Evolutionary conservation across 768 basidiomycete genomes (phyloP).

Genomic region (Pleurotus giganteus): DNA sequence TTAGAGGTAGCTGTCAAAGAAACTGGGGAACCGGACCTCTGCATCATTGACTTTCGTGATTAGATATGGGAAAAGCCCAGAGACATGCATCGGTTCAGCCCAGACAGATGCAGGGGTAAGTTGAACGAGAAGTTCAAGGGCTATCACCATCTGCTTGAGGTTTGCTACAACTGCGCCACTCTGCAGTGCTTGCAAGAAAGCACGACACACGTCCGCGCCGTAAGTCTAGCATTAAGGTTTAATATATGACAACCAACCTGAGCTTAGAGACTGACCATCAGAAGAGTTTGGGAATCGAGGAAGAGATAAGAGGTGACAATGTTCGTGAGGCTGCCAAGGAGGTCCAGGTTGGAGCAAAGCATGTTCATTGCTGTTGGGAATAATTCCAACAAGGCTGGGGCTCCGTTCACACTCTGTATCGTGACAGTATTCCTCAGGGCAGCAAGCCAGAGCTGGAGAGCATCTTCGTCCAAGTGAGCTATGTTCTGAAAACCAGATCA

Average conservation of each 20-base stretch:
- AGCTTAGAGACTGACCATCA: conserved; percentile 60
- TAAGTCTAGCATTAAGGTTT: conserved; percentile 37
- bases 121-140: conserved; percentile 61
- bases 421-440: conserved; percentile 64
- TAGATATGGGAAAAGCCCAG: conserved; percentile 68
- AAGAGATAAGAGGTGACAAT: conserved; percentile 80
- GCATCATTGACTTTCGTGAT: conserved; percentile 61
- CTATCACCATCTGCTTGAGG: conserved; percentile 58
- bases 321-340: conserved; percentile 63
- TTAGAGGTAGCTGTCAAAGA: conserved; percentile 4
- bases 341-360: conserved; percentile 67
- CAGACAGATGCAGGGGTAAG: conserved; percentile 60
- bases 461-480: conserved; percentile 78
- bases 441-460: conserved; percentile 69
- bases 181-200: conserved; percentile 49
- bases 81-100: conserved; percentile 71
- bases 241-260: neutral
- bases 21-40: conserved; percentile 44
- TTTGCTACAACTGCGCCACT: conserved; percentile 49
- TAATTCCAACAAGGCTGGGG: conserved; percentile 56
- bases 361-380: conserved; percentile 63
- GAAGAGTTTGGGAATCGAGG: conserved; percentile 58
- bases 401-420: conserved; percentile 45
- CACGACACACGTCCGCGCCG: conserved; percentile 55
- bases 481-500: conserved; percentile 47